phyloP scores from a whole-genome alignment of 495 filamentous ascomycete species.

The Staphylotrichum longicolle region DNA sequence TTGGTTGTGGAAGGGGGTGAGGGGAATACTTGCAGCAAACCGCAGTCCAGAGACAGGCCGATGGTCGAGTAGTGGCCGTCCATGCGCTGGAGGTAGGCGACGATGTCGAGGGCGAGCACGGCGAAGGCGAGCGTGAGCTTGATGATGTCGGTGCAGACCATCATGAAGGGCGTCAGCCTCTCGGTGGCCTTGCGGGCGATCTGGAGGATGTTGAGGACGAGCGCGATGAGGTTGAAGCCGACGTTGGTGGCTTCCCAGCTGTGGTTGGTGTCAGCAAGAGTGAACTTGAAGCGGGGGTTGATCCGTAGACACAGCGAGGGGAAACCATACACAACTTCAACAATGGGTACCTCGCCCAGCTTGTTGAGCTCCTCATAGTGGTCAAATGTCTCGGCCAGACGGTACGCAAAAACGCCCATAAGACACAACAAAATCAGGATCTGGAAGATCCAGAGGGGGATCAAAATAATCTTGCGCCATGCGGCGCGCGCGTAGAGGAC shows the following conservation, averaged over 20 bases:
- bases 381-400: conserved; percentile 43
- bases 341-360: conserved; percentile 36
- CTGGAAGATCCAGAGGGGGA: conserved; percentile 44
- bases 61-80: conserved; percentile 45
- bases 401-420: conserved; percentile 50
- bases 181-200: conserved; percentile 44
- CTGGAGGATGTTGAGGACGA: conserved; percentile 42
- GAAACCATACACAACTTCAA: conserved; percentile 47
- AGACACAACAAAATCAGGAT: conserved; percentile 39
- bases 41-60: conserved; percentile 43
- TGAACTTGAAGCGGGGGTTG: no score
- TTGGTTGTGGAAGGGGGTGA: not conserved
- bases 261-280: not conserved
- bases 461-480: conserved; percentile 42
- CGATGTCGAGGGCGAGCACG: conserved; percentile 46
- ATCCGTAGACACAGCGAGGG: no score
- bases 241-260: conserved; percentile 51
- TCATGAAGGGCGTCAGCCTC: conserved; percentile 44
- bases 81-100: conserved; percentile 36
- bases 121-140: conserved; percentile 43
- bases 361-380: conserved; percentile 40
- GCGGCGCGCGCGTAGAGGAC: conserved; percentile 42
- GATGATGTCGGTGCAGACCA: conserved; percentile 44
- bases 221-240: conserved; percentile 41
- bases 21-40: conserved; percentile 35